phyloP scores from a whole-genome alignment of 2,329 filamentous ascomycete species.

The Colletotrichum caudatum region DNA sequence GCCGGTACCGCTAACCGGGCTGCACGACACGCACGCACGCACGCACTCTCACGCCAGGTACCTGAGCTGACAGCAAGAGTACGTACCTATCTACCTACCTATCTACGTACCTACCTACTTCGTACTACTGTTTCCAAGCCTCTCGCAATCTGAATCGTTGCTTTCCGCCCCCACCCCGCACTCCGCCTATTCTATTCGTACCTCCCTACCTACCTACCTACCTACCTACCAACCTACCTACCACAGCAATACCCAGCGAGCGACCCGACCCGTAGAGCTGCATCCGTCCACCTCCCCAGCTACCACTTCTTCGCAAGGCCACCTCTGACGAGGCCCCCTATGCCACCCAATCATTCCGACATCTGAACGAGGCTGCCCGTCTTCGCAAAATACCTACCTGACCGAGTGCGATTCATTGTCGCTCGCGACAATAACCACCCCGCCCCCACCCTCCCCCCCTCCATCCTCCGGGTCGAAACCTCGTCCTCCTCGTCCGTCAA shows the following conservation, averaged over 20 bases:
- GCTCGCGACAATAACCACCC: conserved; percentile 7
- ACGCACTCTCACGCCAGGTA: conserved; percentile 3
- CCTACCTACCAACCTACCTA: too few species aligned
- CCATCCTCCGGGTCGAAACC: conserved; percentile 23
- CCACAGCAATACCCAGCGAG: conserved; percentile 3
- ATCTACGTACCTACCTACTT: conserved; percentile 8
- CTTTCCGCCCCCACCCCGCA: conserved; percentile 39
- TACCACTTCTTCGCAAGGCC: conserved; percentile 29
- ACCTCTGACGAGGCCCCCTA: conserved; percentile 36
- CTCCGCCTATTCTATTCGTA: conserved; percentile 18
- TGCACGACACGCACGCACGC: neutral
- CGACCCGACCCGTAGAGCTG: conserved; percentile 34
- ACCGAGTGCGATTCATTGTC: conserved; percentile 28
- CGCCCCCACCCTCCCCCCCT: conserved; percentile 4
- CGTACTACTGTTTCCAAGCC: neutral
- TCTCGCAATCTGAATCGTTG: conserved; percentile 28
- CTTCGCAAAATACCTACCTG: conserved; percentile 7
- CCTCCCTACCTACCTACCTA: too few species aligned
- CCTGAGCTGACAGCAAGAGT: conserved; percentile 21
- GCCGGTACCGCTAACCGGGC: conserved; percentile 22
- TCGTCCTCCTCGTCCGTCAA: conserved; percentile 43
- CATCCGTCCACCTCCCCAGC: conserved; percentile 31
- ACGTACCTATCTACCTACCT: conserved; percentile 31
- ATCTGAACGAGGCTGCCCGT: conserved; percentile 37
- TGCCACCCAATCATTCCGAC: conserved; percentile 36